Percentiles rank a stretch among this genome's conserved stretches.
phyloP scores from a whole-genome alignment of 208 protist genomes.

The Entamoeba dispar region DNA sequence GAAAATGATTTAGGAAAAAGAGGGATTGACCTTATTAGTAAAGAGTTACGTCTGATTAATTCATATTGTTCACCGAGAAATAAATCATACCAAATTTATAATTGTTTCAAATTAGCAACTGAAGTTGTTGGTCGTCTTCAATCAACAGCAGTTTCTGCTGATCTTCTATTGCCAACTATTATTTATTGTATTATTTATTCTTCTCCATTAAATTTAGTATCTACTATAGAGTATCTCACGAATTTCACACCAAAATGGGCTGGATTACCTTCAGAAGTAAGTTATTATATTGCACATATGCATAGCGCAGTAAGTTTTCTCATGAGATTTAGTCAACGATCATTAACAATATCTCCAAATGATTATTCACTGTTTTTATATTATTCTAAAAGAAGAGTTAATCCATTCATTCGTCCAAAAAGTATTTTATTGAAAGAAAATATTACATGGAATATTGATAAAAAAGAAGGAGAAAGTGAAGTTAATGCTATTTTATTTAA shows the following conservation, averaged over 20 bases:
- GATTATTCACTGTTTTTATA: not conserved
- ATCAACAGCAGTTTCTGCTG: not conserved
- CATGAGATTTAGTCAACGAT: not conserved
- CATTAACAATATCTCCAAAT: not conserved
- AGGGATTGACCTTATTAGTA: not conserved
- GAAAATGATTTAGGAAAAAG: not conserved
- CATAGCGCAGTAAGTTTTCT: not conserved
- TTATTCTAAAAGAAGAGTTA: not conserved
- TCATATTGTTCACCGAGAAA: not conserved
- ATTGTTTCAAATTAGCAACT: not conserved
- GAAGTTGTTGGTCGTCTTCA: not conserved
- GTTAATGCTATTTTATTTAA: not conserved
- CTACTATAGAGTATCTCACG: not conserved
- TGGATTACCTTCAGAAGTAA: not conserved
- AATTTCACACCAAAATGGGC: not conserved
- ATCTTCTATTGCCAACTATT: not conserved
- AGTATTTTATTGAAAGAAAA: not conserved
- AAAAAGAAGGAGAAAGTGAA: not conserved
- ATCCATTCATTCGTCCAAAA: not conserved
- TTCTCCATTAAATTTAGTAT: not conserved
- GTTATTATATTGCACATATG: not conserved
- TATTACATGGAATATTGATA: not conserved
- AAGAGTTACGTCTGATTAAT: not conserved
- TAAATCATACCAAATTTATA: not conserved
- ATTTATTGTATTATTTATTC: not conserved